These are phyloP conservation scores for Rhododendron kiyosumense DNA, from an alignment of 148 eudicot genomes.

Conservation along the genomic window DNA sequence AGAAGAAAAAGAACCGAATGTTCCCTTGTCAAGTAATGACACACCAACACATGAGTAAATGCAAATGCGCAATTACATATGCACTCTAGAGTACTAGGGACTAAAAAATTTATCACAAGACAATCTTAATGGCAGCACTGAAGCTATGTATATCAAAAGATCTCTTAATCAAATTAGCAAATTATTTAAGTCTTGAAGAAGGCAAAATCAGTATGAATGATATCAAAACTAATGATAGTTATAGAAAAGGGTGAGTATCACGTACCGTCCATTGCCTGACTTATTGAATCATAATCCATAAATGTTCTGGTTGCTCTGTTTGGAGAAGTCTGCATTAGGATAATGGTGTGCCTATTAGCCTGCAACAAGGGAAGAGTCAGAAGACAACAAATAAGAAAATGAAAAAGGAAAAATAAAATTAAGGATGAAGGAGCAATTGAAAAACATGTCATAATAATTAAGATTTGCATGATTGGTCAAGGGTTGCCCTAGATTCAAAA, in stretches of 20 bases:
- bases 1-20: background rate
- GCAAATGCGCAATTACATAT: background rate
- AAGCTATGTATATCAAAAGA: background rate
- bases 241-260: background rate
- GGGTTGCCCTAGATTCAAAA: background rate
- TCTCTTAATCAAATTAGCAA: background rate
- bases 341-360: slow-evolving; percentile 90
- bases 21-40: background rate
- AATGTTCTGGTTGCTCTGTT: slow-evolving; percentile 77
- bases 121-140: background rate
- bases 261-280: slow-evolving; percentile 85
- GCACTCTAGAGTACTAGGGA: background rate
- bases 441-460: background rate
- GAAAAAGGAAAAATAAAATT: background rate
- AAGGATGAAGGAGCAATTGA: background rate
- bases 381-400: background rate
- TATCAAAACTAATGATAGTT: background rate
- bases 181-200: background rate
- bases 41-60: background rate
- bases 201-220: background rate
- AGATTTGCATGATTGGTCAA: background rate
- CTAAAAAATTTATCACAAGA: background rate
- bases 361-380: slow-evolving; percentile 18
- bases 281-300: slow-evolving; percentile 86
- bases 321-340: slow-evolving; percentile 83